These are phyloP conservation scores for Globisporangium polare DNA, from an alignment of 352 stramenopile species.

Conservation along the genomic window DNA sequence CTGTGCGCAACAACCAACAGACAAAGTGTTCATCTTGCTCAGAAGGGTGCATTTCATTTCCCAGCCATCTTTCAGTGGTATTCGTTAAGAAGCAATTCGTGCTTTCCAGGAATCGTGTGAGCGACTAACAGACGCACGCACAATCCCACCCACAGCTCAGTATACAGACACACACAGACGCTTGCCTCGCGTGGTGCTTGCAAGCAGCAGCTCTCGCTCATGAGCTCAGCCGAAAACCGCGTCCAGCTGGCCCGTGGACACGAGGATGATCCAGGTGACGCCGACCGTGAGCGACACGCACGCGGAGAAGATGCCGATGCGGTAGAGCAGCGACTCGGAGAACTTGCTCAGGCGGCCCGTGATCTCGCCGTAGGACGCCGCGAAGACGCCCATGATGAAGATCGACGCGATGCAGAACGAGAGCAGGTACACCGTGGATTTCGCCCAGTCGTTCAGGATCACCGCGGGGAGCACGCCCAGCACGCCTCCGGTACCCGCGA, in stretches of 20 bases:
- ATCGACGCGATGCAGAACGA: conserved; percentile 84
- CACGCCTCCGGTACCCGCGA: conserved; percentile 45
- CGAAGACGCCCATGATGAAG: conserved; percentile 86
- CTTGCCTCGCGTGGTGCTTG: no score
- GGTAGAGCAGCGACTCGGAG: conserved; percentile 37
- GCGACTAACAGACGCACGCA: no score
- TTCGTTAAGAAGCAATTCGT: no score
- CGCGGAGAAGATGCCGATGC: conserved; percentile 54
- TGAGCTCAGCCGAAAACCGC: not conserved
- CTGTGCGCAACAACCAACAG: no score
- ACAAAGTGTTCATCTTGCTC: no score
- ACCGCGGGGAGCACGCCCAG: conserved; percentile 79
- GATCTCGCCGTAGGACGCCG: conserved; percentile 61
- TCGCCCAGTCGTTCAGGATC: conserved; percentile 55
- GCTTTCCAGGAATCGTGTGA: no score
- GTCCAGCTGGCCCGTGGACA: conserved; percentile 52
- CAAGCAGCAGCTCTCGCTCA: no score
- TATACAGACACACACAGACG: no score
- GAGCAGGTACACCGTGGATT: conserved; percentile 69
- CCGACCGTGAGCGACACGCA: conserved; percentile 53
- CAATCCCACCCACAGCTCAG: no score
- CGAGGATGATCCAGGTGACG: conserved; percentile 56
- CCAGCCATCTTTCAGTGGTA: no score
- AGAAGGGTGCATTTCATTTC: no score
- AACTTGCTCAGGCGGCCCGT: conserved; percentile 37